Evolutionary conservation across 2,329 filamentous ascomycete species (phyloP).

Genomic region (Tetracladium maxilliforme): DNA sequence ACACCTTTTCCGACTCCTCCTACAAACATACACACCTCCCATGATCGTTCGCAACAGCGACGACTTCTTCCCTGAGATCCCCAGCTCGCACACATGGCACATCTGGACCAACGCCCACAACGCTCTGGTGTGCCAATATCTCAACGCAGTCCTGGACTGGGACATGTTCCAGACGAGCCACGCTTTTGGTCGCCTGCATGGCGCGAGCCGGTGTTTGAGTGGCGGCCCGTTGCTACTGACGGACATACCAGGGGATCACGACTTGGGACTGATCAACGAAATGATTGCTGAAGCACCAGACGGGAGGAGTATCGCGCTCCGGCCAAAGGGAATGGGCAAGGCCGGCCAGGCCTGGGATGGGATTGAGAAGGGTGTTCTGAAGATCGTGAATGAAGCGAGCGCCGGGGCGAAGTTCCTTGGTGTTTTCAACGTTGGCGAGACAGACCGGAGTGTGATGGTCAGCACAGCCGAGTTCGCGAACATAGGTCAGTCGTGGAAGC

Average conservation of each 20-base stretch:
- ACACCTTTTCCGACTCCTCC: constrained; percentile 70
- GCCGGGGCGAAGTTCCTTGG: too few species aligned
- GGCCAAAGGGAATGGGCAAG: constrained; percentile 62
- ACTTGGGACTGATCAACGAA: constrained; percentile 59
- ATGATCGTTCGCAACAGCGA: constrained; percentile 78
- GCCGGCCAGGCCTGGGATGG: constrained; percentile 58
- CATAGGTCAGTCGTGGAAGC: constrained; percentile 41
- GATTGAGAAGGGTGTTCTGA: constrained; percentile 57
- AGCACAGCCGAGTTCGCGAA: too few species aligned
- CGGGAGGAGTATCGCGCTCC: constrained; percentile 65
- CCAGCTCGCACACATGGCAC: constrained; percentile 81
- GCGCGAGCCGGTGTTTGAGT: constrained; percentile 75
- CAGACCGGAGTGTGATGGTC: too few species aligned
- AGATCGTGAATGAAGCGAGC: constrained; percentile 62
- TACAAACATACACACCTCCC: constrained; percentile 60
- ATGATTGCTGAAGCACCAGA: constrained; percentile 64
- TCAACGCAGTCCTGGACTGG: constrained; percentile 79
- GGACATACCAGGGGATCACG: constrained; percentile 71
- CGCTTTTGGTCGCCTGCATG: constrained; percentile 69
- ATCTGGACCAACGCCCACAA: constrained; percentile 92
- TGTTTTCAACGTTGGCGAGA: too few species aligned
- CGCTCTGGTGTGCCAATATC: constrained; percentile 62
- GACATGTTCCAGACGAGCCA: constrained; percentile 55
- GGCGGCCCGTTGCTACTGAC: constrained; percentile 94
- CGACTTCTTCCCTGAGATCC: constrained; percentile 80